Evolutionary conservation across 495 filamentous ascomycete genomes (phyloP).

Genomic region (Rusavskia elegans): DNA sequence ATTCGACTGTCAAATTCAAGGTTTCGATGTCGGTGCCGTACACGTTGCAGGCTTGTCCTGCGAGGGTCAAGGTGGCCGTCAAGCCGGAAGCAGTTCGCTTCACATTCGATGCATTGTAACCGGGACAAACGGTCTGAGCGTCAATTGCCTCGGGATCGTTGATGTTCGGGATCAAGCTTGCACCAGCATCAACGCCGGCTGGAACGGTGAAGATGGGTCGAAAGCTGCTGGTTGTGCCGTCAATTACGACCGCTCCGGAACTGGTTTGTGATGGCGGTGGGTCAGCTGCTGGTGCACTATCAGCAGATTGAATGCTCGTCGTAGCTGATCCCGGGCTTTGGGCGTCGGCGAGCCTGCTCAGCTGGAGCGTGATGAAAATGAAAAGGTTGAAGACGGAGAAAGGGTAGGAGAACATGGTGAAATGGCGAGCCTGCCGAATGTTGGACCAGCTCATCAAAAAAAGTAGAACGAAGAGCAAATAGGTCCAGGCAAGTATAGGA

Average conservation of each 20-base stretch:
- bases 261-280: background rate
- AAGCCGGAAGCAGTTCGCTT: constrained; percentile 28
- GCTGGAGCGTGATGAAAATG: constrained; percentile 4
- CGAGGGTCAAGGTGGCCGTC: constrained; percentile 34
- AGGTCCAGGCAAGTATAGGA: constrained; percentile 1
- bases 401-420: constrained; percentile 4
- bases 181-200: constrained; percentile 37
- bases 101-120: constrained; percentile 41
- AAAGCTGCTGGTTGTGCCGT: constrained; percentile 9
- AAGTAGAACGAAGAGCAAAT: constrained; percentile 3
- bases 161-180: constrained; percentile 51
- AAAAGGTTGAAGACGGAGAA: constrained; percentile 7
- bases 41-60: constrained; percentile 41
- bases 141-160: constrained; percentile 54
- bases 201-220: constrained; percentile 39
- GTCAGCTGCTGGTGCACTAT: background rate
- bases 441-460: constrained; percentile 2
- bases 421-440: background rate
- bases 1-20: constrained; percentile 37
- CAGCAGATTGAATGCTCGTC: background rate
- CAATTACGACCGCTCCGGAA: background rate
- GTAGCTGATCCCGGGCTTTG: background rate
- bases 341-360: background rate
- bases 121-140: constrained; percentile 51
- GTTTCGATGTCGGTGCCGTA: constrained; percentile 48